Evolutionary conservation across 345 rosid genomes (phyloP), one percentile per base, ranked within the genome.

Genomic region (Murraya paniculata): DNA sequence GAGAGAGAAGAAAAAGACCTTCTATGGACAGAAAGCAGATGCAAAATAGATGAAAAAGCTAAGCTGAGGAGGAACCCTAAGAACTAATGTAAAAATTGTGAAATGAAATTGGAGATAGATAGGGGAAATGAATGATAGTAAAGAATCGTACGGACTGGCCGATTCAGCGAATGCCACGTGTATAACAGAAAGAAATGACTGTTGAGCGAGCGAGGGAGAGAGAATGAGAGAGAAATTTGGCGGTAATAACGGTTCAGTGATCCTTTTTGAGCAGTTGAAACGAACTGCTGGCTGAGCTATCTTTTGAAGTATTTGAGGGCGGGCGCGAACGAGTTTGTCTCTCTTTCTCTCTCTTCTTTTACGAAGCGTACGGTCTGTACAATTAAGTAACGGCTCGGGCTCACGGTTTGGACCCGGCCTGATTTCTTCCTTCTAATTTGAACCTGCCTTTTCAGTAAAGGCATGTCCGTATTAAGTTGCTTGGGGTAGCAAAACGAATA

Each of bases 191-290:
- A 18, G 57, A 18, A 6, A 1, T 45, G 18, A 45, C 5, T 0
- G 3, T 45, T 45, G 7, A 64, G 71, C 68, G 5, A 66, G 70
- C 28, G 24, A 39, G 39, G 78, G 84, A 61, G 19, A 57, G 19
- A 4, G 77, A 55, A 64, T 35, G 68, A 83, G 88, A 78, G 85
- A 86, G 85, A 80, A 79, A 74, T 1, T 81, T 78, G 86, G 80
- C 82, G 79, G 64, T 76, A 56, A 61, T 7, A 24, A 82, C 79
- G 87, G 78, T 64, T 53, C 13, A 56, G 24, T 24, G 30, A 68
- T 25, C 59, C 70, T 7, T 71, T 73, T 66, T 41, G 7, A 14
- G 56, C 77, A 74, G 65, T 68, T 69, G 77, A 24, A 61, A 45
- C 35, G 21, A 55, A n/a, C 48, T 53, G 22, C 9, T 1, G 38